Conservation (phyloP, 352 stramenopile species). For the Pythium phragmiticola region DNA sequence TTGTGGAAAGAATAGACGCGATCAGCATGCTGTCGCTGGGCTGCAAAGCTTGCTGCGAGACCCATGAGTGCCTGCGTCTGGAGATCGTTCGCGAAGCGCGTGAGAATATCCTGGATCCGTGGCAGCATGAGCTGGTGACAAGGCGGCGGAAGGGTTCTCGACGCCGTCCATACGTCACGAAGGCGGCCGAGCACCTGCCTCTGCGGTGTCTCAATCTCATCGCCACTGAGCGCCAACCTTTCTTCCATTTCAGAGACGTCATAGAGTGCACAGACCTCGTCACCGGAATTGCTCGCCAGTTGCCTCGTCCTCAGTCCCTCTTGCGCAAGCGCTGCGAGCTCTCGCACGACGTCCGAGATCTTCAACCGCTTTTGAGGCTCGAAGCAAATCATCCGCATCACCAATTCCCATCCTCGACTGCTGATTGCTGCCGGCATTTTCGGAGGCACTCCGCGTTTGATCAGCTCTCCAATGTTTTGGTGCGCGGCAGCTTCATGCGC, state of each 20-base stretch:
- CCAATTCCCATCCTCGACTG: constrained; percentile 4
- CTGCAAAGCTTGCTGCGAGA: background rate
- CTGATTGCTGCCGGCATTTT: background rate
- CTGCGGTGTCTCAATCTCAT: background rate
- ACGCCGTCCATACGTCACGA: background rate
- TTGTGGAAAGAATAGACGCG: constrained; percentile 13
- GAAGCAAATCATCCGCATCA: constrained; percentile 5
- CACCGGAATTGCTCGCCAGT: background rate
- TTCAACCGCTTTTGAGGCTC: background rate
- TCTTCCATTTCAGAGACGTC: background rate
- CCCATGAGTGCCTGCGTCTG: background rate
- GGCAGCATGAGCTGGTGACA: background rate
- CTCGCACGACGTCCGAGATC: constrained; percentile 10
- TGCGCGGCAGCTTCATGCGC: background rate
- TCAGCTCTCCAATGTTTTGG: background rate
- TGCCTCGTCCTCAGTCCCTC: background rate
- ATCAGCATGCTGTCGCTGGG: background rate
- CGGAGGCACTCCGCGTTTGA: background rate
- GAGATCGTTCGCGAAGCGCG: background rate
- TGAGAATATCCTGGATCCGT: background rate
- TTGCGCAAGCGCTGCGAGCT: constrained; percentile 1
- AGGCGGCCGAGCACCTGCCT: background rate
- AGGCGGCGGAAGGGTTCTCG: background rate
- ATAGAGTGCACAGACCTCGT: background rate
- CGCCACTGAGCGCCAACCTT: background rate